Conservation (phyloP, 176 grass and related monocot genomes). For the Triticum monococcum region DNA sequence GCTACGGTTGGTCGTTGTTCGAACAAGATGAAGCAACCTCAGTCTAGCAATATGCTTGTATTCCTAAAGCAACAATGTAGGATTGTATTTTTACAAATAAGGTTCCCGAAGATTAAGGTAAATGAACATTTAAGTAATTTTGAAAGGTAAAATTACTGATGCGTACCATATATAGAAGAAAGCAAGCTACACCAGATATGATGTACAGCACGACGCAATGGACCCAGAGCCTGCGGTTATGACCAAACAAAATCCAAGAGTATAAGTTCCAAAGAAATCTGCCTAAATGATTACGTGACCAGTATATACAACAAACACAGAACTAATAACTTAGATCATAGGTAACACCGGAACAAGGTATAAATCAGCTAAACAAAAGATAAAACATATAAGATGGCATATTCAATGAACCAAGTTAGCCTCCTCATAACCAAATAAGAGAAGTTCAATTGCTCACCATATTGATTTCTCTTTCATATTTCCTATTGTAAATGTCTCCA, state of each 20-base stretch:
- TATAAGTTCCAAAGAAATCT: not conserved
- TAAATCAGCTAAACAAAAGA: not conserved
- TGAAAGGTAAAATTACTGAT: slow-evolving; percentile 19
- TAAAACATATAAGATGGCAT: not conserved
- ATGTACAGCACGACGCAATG: slow-evolving; percentile 83
- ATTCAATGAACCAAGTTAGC: slow-evolving; percentile 14
- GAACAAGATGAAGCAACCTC: slow-evolving; percentile 63
- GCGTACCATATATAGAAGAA: slow-evolving; percentile 88
- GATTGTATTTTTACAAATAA: not conserved
- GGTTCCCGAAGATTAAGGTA: slow-evolving; percentile 7
- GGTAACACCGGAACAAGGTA: not conserved
- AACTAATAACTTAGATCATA: not conserved
- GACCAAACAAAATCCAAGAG: slow-evolving; percentile 25
- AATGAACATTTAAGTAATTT: slow-evolving; percentile 16
- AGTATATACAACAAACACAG: not conserved
- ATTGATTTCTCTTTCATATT: slow-evolving; percentile 60
- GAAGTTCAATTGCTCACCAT: slow-evolving; percentile 52
- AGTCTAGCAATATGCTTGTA: slow-evolving; percentile 75
- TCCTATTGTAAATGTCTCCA: slow-evolving; percentile 90
- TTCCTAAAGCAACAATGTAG: slow-evolving; percentile 54
- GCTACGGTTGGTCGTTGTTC: slow-evolving; percentile 50
- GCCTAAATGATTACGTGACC: not conserved
- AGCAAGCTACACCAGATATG: slow-evolving; percentile 71
- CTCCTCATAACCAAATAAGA: slow-evolving; percentile 33
- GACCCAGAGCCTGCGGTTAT: slow-evolving; percentile 82